Base-by-base conservation (phyloP, 2,329 filamentous ascomycete species). In the Stemphylium lycopersici region DNA sequence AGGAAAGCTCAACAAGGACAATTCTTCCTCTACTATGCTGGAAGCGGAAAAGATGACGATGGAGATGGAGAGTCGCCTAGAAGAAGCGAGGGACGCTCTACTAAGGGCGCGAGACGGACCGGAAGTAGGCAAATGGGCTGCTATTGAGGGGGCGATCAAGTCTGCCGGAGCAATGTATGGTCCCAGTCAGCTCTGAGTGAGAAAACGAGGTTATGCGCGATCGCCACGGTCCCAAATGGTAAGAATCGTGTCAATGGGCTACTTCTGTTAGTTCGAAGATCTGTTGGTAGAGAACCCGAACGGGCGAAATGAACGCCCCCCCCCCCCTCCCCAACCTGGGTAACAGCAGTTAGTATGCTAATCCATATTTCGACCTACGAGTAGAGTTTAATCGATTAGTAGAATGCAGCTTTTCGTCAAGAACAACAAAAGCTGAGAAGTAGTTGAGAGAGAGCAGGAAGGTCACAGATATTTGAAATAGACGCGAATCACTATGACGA, bases 41-140 rank as follows among this genome's bases (percentile, higher is more conserved):
- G 33, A 48, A 4, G 34, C 29, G 6, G 55, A 58, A 39, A 55
- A 58, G 34, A 40, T 50, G 42, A 33, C 51, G 5, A 22, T 47
- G 12, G 51, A 44, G 18, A 55, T 51, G 42, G 46, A 58, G 31
- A 37, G 24, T 6, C 45, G 50, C 11, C 5, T 58, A 11, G 43
- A 55, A 10, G 37, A 37, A 16, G 32, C 50, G 3, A 52, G 32
- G 5, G 24, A 7, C 15, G 49, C 54, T 22, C n/a, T 56, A 40
- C 18, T 16, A 16, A 46, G 33, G 20, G 50, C 46, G 13, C 41
- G 33, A 13, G 16, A 18, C 2, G 46, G 33, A 4, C 22, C 33
- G 4, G 42, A 40, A 7, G 37, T 4, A 1, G 40, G 15, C 15
- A 51, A 51, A 20, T 8, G 13, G 38, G 11, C 8, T 13, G 32